A percentile compares a stretch with the other conserved stretches of the same genome.
These are phyloP conservation scores for Ceratocystis lukuohia DNA, from an alignment of 2,329 filamentous ascomycete genomes.

Conservation along the genomic window DNA sequence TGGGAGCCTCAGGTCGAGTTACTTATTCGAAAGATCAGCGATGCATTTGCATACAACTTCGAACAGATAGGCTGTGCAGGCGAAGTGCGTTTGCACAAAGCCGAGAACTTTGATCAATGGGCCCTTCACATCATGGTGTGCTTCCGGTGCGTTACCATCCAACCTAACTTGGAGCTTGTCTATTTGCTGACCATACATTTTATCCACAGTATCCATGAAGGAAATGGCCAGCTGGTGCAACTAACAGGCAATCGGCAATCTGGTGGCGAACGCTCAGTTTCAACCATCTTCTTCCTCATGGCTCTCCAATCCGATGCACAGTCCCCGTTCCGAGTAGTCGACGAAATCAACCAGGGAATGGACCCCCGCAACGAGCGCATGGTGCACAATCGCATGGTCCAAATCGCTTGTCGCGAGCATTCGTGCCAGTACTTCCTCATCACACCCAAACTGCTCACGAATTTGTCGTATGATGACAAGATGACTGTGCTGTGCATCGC, in stretches of 20 bases:
- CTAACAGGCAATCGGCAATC: conserved; percentile 90
- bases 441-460: conserved; percentile 84
- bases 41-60: conserved; percentile 87
- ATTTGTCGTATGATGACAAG: conserved; percentile 70
- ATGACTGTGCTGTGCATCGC: conserved; percentile 94
- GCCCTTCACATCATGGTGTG: conserved; percentile 87
- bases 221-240: conserved; percentile 18
- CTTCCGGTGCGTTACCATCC: conserved; percentile 53
- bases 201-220: conserved; percentile 18
- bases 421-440: conserved; percentile 89
- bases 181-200: conserved; percentile 1
- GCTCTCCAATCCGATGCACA: conserved; percentile 85
- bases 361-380: conserved; percentile 96
- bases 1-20: conserved; percentile 80
- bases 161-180: conserved; percentile 3
- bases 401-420: conserved; percentile 80
- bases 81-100: conserved; percentile 77
- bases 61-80: conserved; percentile 87
- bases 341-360: conserved; percentile 99
- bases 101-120: conserved; percentile 89
- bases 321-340: conserved; percentile 92
- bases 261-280: conserved; percentile 88
- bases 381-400: conserved; percentile 95
- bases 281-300: conserved; percentile 98
- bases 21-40: conserved; percentile 68